A percentile compares a stretch with the other conserved stretches of the same genome.
These are phyloP conservation scores for Niveomyces coronatus DNA, from an alignment of 2,329 filamentous ascomycete genomes.

Conservation along the genomic window DNA sequence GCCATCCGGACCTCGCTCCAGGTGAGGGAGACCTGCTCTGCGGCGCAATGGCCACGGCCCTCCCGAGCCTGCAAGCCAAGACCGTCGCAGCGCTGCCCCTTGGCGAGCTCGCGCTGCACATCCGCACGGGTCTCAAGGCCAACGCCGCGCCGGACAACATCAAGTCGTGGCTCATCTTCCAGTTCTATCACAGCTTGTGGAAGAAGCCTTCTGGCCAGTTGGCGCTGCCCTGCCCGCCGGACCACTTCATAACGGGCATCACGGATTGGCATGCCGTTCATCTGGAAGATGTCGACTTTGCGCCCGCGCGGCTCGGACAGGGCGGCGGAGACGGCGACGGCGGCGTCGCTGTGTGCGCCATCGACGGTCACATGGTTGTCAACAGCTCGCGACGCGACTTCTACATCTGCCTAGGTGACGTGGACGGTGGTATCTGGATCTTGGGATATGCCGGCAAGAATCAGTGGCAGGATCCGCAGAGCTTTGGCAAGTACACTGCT, in stretches of 20 bases:
- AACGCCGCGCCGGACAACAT: background rate
- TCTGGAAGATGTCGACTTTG: background rate
- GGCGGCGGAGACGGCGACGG: background rate
- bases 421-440: background rate
- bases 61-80: background rate
- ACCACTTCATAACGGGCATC: background rate
- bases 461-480: constrained; percentile 2
- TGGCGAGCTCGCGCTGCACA: constrained; percentile 3
- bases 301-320: background rate
- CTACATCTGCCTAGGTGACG: constrained; percentile 1
- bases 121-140: constrained; percentile 1
- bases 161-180: constrained; percentile 2
- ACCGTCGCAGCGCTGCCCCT: background rate
- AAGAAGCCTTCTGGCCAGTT: background rate
- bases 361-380: background rate
- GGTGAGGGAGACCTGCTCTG: background rate
- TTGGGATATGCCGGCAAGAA: background rate
- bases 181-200: background rate
- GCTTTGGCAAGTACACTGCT: background rate
- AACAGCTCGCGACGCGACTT: constrained; percentile 1
- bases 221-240: background rate
- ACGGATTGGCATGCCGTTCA: background rate
- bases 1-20: background rate
- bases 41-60: constrained; percentile 1
- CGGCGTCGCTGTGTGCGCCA: background rate